These are phyloP conservation scores for Phytophthora kernoviae DNA, from an alignment of 352 stramenopile genomes.

Conservation along the genomic window DNA sequence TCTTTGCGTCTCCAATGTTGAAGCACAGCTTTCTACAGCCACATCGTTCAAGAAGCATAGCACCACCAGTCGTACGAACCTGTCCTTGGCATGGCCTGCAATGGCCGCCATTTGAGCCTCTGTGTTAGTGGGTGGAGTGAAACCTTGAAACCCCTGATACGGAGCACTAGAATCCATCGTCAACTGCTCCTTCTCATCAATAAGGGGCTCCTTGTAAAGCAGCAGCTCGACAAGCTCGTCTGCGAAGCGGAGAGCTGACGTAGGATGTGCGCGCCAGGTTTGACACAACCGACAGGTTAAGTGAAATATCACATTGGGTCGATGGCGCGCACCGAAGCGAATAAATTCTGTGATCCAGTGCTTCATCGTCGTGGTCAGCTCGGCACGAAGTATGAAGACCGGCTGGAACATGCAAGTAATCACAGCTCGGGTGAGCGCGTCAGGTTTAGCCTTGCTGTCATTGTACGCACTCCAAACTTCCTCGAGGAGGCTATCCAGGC, in stretches of 20 bases:
- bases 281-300: slow-evolving; percentile 67
- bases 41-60: slow-evolving; percentile 72
- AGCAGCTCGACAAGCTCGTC: slow-evolving; percentile 74
- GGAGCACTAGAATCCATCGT: slow-evolving; percentile 17
- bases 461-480: slow-evolving; percentile 75
- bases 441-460: slow-evolving; percentile 71
- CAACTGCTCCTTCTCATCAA: slow-evolving; percentile 67
- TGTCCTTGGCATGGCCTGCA: slow-evolving; percentile 46
- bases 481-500: slow-evolving; percentile 49
- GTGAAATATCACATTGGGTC: slow-evolving; percentile 85
- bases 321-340: slow-evolving; percentile 55
- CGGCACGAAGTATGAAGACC: slow-evolving; percentile 46
- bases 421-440: slow-evolving; percentile 67
- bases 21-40: slow-evolving; percentile 27
- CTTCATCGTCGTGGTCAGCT: slow-evolving; percentile 48
- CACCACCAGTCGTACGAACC: slow-evolving; percentile 72
- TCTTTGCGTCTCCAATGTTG: slow-evolving; percentile 15
- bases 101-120: slow-evolving; percentile 31
- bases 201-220: slow-evolving; percentile 80
- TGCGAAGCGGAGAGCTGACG: slow-evolving; percentile 49
- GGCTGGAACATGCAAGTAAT: slow-evolving; percentile 78
- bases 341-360: slow-evolving; percentile 61
- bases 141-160: slow-evolving; percentile 32
- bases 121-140: slow-evolving; percentile 6
- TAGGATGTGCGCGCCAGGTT: slow-evolving; percentile 62